These are phyloP conservation scores for Sarcomyxa edulis DNA, from an alignment of 768 basidiomycete genomes.

Conservation along the genomic window DNA sequence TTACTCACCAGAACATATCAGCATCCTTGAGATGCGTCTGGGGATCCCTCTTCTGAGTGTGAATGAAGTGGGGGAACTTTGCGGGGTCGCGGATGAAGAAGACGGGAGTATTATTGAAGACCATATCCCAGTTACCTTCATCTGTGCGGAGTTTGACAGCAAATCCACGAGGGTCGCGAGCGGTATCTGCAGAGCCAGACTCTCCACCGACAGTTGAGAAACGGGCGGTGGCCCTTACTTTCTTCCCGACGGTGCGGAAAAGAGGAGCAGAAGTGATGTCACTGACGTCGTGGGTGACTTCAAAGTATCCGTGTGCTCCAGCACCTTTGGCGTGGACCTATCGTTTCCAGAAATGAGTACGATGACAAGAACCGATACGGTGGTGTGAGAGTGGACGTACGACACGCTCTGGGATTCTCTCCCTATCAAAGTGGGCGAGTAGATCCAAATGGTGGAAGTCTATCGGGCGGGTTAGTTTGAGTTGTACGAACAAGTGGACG, in stretches of 20 bases:
- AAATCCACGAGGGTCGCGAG: slow-evolving; percentile 92
- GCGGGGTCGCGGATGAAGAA: slow-evolving; percentile 87
- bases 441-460: slow-evolving; percentile 89
- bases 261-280: slow-evolving; percentile 73
- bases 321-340: slow-evolving; percentile 91
- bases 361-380: slow-evolving; percentile 15
- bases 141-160: slow-evolving; percentile 86
- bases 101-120: slow-evolving; percentile 89
- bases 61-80: slow-evolving; percentile 93
- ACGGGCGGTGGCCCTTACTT: slow-evolving; percentile 71
- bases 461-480: slow-evolving; percentile 19
- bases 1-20: slow-evolving; percentile 75
- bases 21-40: slow-evolving; percentile 88
- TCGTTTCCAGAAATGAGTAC: slow-evolving; percentile 17
- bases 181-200: slow-evolving; percentile 84
- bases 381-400: slow-evolving; percentile 33
- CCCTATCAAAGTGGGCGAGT: slow-evolving; percentile 89
- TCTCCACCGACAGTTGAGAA: slow-evolving; percentile 96
- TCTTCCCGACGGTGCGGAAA: slow-evolving; percentile 60
- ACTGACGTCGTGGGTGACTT: slow-evolving; percentile 79
- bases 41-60: slow-evolving; percentile 89
- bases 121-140: slow-evolving; percentile 90
- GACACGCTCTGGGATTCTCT: slow-evolving; percentile 94
- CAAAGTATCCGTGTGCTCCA: slow-evolving; percentile 91
- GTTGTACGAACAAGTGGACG: slow-evolving; percentile 4